Conservation (phyloP, 2,329 filamentous ascomycete species). For the Calonectria pteridis region DNA sequence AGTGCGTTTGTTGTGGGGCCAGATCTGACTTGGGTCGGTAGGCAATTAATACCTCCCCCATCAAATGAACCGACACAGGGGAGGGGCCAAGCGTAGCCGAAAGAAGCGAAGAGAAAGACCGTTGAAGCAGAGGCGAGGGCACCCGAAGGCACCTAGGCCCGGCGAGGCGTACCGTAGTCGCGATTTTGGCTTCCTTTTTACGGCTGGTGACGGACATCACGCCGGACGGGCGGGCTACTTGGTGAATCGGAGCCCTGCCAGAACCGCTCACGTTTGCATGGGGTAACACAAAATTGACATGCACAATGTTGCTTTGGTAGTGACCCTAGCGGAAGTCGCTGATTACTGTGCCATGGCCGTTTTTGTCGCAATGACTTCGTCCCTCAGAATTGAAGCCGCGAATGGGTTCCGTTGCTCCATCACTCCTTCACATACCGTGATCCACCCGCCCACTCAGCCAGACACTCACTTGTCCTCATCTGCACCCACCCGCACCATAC, state of each 20-base stretch:
- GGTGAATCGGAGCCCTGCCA: background rate
- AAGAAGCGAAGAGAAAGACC: background rate
- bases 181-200: background rate
- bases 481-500: background rate
- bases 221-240: background rate
- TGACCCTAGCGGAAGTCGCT: background rate
- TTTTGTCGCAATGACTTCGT: constrained; percentile 16
- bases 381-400: constrained; percentile 3
- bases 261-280: background rate
- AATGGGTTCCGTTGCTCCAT: constrained; percentile 24
- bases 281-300: too few relatives aligned
- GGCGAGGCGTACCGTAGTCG: background rate
- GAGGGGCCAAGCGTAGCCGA: constrained; percentile 3
- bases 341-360: constrained; percentile 1
- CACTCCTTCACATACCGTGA: constrained; percentile 14
- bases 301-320: background rate
- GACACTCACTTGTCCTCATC: background rate
- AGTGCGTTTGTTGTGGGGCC: background rate
- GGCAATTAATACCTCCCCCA: background rate
- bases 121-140: constrained; percentile 6
- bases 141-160: background rate
- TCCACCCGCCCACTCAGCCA: constrained; percentile 14
- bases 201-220: background rate
- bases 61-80: background rate
- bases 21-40: background rate